These are phyloP conservation scores for Neurospora discreta DNA, from an alignment of 495 filamentous ascomycete genomes.

Conservation along the genomic window DNA sequence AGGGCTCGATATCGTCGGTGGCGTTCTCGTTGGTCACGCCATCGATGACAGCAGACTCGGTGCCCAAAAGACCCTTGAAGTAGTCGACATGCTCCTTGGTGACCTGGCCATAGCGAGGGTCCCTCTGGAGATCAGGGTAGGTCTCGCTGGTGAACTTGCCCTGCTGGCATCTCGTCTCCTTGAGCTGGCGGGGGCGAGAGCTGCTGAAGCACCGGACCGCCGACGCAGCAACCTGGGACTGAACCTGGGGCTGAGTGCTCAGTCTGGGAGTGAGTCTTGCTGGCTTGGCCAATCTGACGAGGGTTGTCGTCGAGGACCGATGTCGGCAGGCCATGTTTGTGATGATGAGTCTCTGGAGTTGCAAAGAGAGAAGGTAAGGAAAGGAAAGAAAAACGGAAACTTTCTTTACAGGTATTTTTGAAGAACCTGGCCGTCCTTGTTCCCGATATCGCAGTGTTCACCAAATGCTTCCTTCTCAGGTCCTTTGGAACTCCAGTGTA, in stretches of 20 bases:
- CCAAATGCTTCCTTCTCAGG: neutral
- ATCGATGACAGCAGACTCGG: conserved; percentile 70
- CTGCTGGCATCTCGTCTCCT: conserved; percentile 14
- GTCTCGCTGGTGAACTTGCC: conserved; percentile 71
- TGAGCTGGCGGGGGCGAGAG: conserved; percentile 19
- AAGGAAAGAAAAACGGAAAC: neutral
- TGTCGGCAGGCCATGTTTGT: conserved; percentile 15
- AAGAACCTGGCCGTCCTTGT: neutral
- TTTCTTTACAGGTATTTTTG: neutral
- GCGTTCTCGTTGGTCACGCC: conserved; percentile 59
- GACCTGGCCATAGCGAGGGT: conserved; percentile 60
- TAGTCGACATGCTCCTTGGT: conserved; percentile 65
- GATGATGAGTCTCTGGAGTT: neutral
- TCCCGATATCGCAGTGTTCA: neutral
- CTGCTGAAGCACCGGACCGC: conserved; percentile 23
- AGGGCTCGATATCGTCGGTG: conserved; percentile 71
- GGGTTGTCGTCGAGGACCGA: conserved; percentile 8
- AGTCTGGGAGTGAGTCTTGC: neutral
- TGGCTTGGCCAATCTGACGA: conserved; percentile 5
- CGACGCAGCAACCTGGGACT: neutral
- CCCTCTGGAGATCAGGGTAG: conserved; percentile 73
- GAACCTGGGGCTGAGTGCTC: conserved; percentile 6
- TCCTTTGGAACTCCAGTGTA: neutral
- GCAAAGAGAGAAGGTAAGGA: neutral
- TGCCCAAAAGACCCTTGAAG: conserved; percentile 68